Base-by-base conservation (phyloP, 345 rosid species). In the Raphanus sativus region DNA sequence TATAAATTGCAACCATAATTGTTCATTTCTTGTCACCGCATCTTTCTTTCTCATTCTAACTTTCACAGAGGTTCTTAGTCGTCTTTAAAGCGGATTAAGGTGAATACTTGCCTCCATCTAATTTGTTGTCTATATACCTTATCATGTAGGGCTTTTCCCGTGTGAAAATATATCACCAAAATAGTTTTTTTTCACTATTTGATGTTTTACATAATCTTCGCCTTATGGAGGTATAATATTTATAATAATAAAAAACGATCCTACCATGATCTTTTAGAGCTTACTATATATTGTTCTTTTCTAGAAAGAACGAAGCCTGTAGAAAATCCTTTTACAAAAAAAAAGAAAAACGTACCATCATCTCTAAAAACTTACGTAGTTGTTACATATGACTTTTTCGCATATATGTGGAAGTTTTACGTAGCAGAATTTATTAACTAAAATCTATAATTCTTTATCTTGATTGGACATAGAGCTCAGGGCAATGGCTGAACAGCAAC, bases 401-500 rank as follows among this genome's bases (percentile, higher is more conserved):
- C 12, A 29, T 30, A 29, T 45, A 26, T 10, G 13, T 65, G 21
- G 4, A 6, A 6, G 54, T 10, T 29, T 25, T 48, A 69, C 17
- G 24, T 1, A 70, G 1, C 16, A 59, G 8, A 32, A 29, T 1
- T 28, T 2, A 12, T 24, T n/a, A 52, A 24, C 12, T 55, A 21
- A 40, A 75, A 40, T 38, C 8, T 55, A 54, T 11, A 8, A n/a
- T 75, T 66, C 1, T 58, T 38, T 75, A 1, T 2, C 9, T 55
- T 67, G 59, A 66, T 58, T 67, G 24, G 1, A 40, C 48, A 40
- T 42, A 42, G 12, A 40, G 48, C 48, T 40, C 48, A 40, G 48
- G n/a, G 48, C 48, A 40, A 85, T 81, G 87, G 71, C 85, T 7
- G 81, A 65, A 9, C 61, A 80, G 6, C 86, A 78, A 12, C 63